Percentiles rank a stretch among this genome's conserved stretches.
These are phyloP conservation scores for Leishmania braziliensis DNA, from an alignment of 208 protist genomes.

Conservation along the genomic window DNA sequence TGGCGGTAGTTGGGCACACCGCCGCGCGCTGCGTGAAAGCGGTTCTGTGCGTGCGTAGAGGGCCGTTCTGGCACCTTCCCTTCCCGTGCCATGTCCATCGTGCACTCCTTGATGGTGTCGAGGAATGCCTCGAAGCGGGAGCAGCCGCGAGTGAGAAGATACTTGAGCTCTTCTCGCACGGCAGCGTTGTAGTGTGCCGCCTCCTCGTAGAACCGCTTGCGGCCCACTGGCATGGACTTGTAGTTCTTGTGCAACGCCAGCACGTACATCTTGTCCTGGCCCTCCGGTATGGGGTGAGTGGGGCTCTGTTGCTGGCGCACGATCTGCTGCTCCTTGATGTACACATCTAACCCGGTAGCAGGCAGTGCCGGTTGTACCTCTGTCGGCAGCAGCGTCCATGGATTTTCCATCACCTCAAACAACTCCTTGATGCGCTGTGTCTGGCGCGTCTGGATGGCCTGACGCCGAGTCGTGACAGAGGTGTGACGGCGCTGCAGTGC, in stretches of 20 bases:
- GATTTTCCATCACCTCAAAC: conserved; percentile 71
- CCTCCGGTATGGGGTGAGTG: conserved; percentile 5
- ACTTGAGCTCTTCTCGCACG: conserved; percentile 60
- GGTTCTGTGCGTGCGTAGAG: conserved; percentile 11
- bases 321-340: conserved; percentile 67
- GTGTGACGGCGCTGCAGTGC: conserved; percentile 63
- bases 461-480: conserved; percentile 45
- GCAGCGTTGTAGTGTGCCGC: conserved; percentile 63
- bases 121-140: conserved; percentile 71
- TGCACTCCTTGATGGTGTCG: conserved; percentile 57
- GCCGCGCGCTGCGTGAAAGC: conserved; percentile 17
- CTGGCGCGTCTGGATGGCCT: conserved; percentile 44
- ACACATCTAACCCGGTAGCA: conserved; percentile 69
- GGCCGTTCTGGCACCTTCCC: conserved; percentile 34
- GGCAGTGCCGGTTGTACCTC: conserved; percentile 57
- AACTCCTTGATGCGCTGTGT: conserved; percentile 60
- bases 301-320: conserved; percentile 22
- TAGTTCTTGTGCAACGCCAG: conserved; percentile 70
- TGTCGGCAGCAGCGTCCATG: conserved; percentile 66
- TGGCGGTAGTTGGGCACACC: background rate
- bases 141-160: conserved; percentile 55
- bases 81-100: conserved; percentile 55
- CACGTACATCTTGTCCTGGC: conserved; percentile 64
- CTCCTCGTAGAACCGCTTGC: conserved; percentile 67
- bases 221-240: conserved; percentile 36